Percentiles rank a stretch among this genome's conserved stretches.
These are phyloP conservation scores for Scenedesmus sp. DNA, from an alignment of 163 green algal genomes.

Conservation along the genomic window DNA sequence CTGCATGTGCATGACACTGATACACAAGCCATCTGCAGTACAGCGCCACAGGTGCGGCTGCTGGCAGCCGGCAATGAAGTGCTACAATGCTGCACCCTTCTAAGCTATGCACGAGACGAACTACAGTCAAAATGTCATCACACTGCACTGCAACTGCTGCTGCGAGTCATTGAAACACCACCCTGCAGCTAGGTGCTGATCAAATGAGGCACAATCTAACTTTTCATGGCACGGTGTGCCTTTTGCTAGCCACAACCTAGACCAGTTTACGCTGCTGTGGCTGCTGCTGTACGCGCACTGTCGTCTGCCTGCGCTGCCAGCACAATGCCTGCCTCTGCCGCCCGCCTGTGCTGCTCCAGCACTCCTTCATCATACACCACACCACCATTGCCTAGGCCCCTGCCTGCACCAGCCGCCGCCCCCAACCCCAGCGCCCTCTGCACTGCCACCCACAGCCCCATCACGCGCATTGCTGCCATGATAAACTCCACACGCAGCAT, in stretches of 20 bases:
- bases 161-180: background rate
- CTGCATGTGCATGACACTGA: background rate
- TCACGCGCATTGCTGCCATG: constrained; percentile 26
- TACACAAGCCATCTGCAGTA: background rate
- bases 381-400: constrained; percentile 19
- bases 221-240: too few species aligned
- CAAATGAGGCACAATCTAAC: too few species aligned
- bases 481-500: constrained; percentile 24
- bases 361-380: constrained; percentile 48
- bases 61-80: background rate
- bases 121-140: background rate
- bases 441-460: constrained; percentile 29
- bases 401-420: background rate
- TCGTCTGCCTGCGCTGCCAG: constrained; percentile 30
- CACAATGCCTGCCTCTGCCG: constrained; percentile 26
- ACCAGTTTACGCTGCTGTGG: background rate
- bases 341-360: constrained; percentile 19
- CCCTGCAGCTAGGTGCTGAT: too few species aligned
- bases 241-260: too few species aligned
- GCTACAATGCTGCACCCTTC: background rate
- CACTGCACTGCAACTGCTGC: background rate
- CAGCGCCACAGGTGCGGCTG: background rate
- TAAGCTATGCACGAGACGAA: background rate
- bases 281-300: background rate
- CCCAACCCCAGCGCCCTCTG: constrained; percentile 20